phyloP scores from a whole-genome alignment of 2,329 filamentous ascomycete species.

The Podosphaera aphanis region DNA sequence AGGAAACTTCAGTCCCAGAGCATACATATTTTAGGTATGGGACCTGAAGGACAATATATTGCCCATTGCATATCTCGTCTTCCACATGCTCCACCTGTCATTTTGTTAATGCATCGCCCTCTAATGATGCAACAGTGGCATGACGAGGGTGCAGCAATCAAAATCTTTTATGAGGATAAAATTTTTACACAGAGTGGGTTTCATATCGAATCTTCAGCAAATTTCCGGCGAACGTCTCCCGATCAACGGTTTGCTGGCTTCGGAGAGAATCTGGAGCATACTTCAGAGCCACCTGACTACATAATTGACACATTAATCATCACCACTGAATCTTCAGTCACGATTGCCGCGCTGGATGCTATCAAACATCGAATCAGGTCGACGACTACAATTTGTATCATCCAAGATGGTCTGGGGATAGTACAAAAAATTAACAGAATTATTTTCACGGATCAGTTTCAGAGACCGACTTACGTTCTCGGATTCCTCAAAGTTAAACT shows the following conservation, averaged over 20 bases:
- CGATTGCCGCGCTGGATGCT: conserved; percentile 29
- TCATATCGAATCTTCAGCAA: conserved; percentile 11
- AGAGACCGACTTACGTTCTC: conserved; percentile 48
- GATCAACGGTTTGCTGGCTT: conserved; percentile 10
- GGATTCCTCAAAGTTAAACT: conserved; percentile 18
- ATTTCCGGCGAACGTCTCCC: conserved; percentile 3
- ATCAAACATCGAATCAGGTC: conserved; percentile 43
- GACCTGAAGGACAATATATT: conserved; percentile 38
- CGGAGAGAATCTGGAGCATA: conserved; percentile 7
- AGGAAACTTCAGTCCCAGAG: conserved; percentile 9
- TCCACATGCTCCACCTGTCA: conserved; percentile 36
- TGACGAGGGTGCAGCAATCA: conserved; percentile 21
- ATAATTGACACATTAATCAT: conserved; percentile 49
- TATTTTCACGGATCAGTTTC: conserved; percentile 42
- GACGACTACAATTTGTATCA: conserved; percentile 47
- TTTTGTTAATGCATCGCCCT: conserved; percentile 33
- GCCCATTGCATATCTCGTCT: conserved; percentile 38
- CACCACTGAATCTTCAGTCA: conserved; percentile 36
- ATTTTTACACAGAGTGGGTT: conserved; percentile 17
- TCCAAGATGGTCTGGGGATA: conserved; percentile 65
- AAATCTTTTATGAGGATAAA: conserved; percentile 22
- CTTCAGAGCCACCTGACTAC: conserved; percentile 12
- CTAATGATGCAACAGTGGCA: conserved; percentile 23
- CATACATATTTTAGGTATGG: conserved; percentile 41
- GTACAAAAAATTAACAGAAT: conserved; percentile 52